Evolutionary conservation across 2,329 filamentous ascomycete genomes (phyloP), one percentile per base, ranked within the genome.

Genomic region (Rutstroemia sp.): DNA sequence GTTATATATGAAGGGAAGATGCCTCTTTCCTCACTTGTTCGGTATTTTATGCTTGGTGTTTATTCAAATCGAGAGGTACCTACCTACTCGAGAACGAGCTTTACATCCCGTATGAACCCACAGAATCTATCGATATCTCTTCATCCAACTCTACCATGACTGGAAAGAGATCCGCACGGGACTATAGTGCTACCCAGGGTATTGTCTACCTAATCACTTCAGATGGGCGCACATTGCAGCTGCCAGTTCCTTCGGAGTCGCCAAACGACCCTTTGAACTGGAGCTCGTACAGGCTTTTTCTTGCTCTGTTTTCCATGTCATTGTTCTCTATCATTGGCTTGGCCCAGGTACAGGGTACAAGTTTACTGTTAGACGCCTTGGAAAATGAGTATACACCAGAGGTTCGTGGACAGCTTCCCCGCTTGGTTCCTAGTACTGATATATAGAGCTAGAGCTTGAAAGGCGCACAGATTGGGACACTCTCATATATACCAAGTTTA

Each of bases 171-270:
- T 16, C 38, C 14, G 18, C 9, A 7, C 38, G 38, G 38, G 16
- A 41, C 9, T 41, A 41, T 41, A 41, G 14, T 41, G 38, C 38
- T 18, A 41, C 38, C 7, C 38, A 41, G 18, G 54, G 59, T 18
- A 62, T 67, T 46, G 60, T 71, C 25, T 71, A 64, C 51, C 65
- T 71, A 44, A 70, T 71, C 56, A 65, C 68, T 6, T 65, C 66
- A 4, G 65, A 68, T 51, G 70, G 70, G 25, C 55, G 63, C 19
- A 63, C 66, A 9, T 60, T 71, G 27, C 66, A 61, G 25, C 62
- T 71, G 14, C 70, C 67, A 1, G 59, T 62, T 23, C 70, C 70
- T 2, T 68, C 67, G 0, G 38, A 41, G 5, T 41, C 38, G 1
- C 38, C 38, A 16, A 41, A 41, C 14, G 38, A 41, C 9, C 38